These are phyloP conservation scores for Boeremia exigua DNA, from an alignment of 2,329 filamentous ascomycete species.

Conservation along the genomic window DNA sequence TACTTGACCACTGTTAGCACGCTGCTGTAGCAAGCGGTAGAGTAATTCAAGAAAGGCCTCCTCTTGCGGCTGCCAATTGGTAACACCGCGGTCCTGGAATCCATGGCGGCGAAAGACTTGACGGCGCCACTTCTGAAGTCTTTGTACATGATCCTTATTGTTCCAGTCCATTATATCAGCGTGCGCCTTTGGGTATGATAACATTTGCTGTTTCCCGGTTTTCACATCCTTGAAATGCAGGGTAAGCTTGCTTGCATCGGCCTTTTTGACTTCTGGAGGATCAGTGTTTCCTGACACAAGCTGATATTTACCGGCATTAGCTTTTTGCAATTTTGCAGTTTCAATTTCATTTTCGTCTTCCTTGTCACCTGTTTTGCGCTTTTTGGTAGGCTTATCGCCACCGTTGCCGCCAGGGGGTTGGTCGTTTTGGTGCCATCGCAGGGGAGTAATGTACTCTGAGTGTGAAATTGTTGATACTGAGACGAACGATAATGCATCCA, in stretches of 20 bases:
- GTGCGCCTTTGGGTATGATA: neutral
- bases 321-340: too few relatives aligned
- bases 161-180: too few relatives aligned
- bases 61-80: neutral
- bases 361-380: neutral
- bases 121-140: neutral
- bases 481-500: too few relatives aligned
- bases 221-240: neutral
- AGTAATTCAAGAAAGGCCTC: neutral
- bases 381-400: neutral
- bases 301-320: too few relatives aligned
- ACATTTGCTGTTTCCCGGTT: neutral
- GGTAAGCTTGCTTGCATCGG: neutral
- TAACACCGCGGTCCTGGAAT: neutral
- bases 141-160: neutral
- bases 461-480: too few relatives aligned
- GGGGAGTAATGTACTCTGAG: too few relatives aligned
- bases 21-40: neutral
- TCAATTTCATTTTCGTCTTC: neutral
- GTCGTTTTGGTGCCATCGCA: neutral
- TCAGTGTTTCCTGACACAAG: too few relatives aligned
- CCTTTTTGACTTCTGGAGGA: too few relatives aligned
- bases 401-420: neutral
- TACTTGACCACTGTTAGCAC: neutral
- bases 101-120: neutral